These are phyloP conservation scores for Zymoseptoria ardabiliae DNA, from an alignment of 2,329 filamentous ascomycete genomes.

Conservation along the genomic window DNA sequence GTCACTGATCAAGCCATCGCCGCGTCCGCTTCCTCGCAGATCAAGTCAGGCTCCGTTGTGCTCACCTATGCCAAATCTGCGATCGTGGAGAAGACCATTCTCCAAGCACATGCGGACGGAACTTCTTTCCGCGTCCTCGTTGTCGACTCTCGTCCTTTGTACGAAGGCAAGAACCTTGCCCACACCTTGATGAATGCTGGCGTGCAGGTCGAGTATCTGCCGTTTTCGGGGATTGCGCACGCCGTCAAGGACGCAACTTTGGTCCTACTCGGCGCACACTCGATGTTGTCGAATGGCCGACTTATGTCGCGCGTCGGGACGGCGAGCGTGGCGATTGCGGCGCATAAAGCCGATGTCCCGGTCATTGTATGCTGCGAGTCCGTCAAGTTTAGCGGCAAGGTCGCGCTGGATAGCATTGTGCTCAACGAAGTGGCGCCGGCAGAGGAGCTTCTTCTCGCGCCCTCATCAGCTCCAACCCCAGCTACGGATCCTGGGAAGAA, in stretches of 20 bases:
- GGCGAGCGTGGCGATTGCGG: constrained; percentile 76
- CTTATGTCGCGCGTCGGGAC: constrained; percentile 85
- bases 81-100: constrained; percentile 74
- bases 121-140: constrained; percentile 77
- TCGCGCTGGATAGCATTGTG: constrained; percentile 85
- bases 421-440: constrained; percentile 85
- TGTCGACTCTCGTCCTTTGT: constrained; percentile 67
- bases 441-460: constrained; percentile 49
- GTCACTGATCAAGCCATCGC: constrained; percentile 83
- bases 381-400: constrained; percentile 87
- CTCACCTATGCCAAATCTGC: constrained; percentile 81
- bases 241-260: constrained; percentile 64
- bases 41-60: constrained; percentile 71
- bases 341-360: constrained; percentile 65
- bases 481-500: constrained; percentile 10
- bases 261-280: constrained; percentile 80
- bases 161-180: constrained; percentile 65
- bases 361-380: constrained; percentile 90
- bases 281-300: constrained; percentile 90
- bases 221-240: constrained; percentile 69
- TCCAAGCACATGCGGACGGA: constrained; percentile 62
- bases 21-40: constrained; percentile 64
- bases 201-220: constrained; percentile 71
- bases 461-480: not conserved
- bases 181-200: constrained; percentile 62